Conservation (phyloP, 2,329 filamentous ascomycete species). For the Colletotrichum lini region DNA sequence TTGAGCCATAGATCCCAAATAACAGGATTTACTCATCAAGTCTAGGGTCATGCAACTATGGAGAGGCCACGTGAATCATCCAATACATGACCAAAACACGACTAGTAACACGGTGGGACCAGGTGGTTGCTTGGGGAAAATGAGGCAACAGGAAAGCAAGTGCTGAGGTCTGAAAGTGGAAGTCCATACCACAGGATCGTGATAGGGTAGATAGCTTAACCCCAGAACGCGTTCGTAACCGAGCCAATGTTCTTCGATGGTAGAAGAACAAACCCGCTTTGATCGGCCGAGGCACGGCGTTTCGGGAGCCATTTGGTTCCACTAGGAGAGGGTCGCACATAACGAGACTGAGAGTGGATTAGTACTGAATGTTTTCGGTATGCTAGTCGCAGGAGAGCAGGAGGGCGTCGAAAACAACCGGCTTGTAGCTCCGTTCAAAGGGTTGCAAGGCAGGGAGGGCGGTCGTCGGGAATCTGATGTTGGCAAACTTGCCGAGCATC, state of each 20-base stretch:
- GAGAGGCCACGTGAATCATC: too few relatives aligned
- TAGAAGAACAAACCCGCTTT: background rate
- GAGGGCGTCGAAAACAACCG: background rate
- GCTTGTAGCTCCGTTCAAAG: background rate
- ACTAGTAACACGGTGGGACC: background rate
- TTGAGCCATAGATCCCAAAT: too few relatives aligned
- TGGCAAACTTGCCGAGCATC: too few relatives aligned
- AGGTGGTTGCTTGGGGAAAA: background rate
- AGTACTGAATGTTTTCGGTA: background rate
- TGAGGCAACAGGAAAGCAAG: too few relatives aligned
- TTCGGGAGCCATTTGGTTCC: background rate
- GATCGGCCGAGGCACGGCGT: background rate
- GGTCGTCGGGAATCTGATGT: too few relatives aligned
- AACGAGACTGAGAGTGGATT: background rate
- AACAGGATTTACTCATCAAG: too few relatives aligned
- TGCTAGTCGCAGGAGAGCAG: background rate
- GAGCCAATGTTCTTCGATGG: background rate
- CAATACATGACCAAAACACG: background rate
- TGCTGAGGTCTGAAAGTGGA: background rate
- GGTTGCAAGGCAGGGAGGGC: too few relatives aligned
- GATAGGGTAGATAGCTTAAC: conserved; percentile 2
- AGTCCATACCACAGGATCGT: background rate
- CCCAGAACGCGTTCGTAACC: background rate
- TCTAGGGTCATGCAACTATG: too few relatives aligned
- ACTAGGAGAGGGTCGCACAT: background rate